These are phyloP conservation scores for Drechslera avenae DNA, from an alignment of 2,329 filamentous ascomycete genomes.

Conservation along the genomic window DNA sequence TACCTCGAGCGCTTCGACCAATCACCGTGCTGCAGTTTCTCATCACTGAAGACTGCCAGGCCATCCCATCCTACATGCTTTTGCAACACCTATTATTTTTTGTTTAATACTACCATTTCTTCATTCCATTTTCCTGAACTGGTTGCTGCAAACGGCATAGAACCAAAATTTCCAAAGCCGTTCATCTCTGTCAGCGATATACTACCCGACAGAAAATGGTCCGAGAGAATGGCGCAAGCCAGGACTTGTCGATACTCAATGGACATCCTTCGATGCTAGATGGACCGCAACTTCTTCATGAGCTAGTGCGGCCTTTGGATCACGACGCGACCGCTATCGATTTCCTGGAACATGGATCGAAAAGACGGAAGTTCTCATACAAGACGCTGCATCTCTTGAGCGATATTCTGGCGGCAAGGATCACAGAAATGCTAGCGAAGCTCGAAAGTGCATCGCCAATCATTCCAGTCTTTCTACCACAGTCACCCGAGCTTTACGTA, in stretches of 20 bases:
- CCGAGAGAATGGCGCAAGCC: slow-evolving; percentile 12
- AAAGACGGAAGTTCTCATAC: slow-evolving; percentile 63
- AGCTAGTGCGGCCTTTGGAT: slow-evolving; percentile 61
- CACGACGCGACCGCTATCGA: slow-evolving; percentile 63
- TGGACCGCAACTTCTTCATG: slow-evolving; percentile 64
- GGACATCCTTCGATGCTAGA: slow-evolving; percentile 56
- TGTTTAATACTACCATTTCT: neutral
- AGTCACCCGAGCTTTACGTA: slow-evolving; percentile 78
- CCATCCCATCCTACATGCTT: neutral
- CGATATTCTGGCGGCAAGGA: slow-evolving; percentile 57
- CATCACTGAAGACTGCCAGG: slow-evolving; percentile 30
- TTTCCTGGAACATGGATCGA: slow-evolving; percentile 59
- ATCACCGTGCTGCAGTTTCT: slow-evolving; percentile 44
- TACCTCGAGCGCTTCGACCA: slow-evolving; percentile 26
- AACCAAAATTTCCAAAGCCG: neutral
- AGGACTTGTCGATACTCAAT: slow-evolving; percentile 58
- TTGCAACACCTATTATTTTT: slow-evolving; percentile 1
- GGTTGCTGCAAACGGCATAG: neutral
- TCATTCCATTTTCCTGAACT: neutral
- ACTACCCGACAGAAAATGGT: slow-evolving; percentile 32
- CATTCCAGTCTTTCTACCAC: slow-evolving; percentile 77
- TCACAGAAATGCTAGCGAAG: slow-evolving; percentile 25
- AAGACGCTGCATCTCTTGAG: slow-evolving; percentile 64
- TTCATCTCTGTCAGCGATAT: slow-evolving; percentile 9
- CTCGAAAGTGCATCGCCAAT: slow-evolving; percentile 52